Evolutionary conservation across 2,329 filamentous ascomycete genomes (phyloP).

Genomic region (Microsporum canis): DNA sequence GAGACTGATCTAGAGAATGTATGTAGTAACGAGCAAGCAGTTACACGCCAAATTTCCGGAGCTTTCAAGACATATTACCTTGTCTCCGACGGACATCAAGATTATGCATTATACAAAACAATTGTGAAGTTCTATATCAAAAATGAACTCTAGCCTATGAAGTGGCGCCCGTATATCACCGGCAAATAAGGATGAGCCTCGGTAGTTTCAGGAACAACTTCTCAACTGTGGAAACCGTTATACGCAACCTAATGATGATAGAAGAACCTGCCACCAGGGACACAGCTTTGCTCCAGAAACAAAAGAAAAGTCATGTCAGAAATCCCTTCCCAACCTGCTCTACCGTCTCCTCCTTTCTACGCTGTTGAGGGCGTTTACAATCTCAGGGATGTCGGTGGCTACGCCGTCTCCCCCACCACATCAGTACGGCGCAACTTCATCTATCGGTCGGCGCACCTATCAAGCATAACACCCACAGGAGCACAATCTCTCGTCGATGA

Average conservation of each 20-base stretch:
- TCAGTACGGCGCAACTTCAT: constrained; percentile 44
- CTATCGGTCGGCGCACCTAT: constrained; percentile 60
- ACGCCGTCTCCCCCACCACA: constrained; percentile 33
- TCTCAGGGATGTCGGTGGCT: constrained; percentile 57
- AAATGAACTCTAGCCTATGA: too few relatives aligned
- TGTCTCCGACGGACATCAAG: too few relatives aligned
- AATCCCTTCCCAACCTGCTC: background rate
- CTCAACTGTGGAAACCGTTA: background rate
- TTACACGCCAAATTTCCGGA: too few relatives aligned
- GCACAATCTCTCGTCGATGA: constrained; percentile 38
- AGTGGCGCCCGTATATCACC: background rate
- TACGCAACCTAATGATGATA: background rate
- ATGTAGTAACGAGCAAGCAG: too few relatives aligned
- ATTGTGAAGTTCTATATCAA: too few relatives aligned
- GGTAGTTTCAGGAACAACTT: background rate
- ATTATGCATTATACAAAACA: too few relatives aligned
- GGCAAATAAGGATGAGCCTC: background rate
- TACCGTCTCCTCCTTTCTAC: constrained; percentile 15
- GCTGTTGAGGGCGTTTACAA: constrained; percentile 49
- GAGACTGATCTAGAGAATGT: too few relatives aligned
- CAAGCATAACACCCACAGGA: constrained; percentile 44
- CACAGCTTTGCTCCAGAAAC: background rate
- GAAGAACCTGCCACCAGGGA: background rate
- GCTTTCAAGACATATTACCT: too few relatives aligned
- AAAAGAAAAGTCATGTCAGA: background rate